These are phyloP conservation scores for Penicillium sp. DNA, from an alignment of 2,329 filamentous ascomycete genomes.

Conservation along the genomic window DNA sequence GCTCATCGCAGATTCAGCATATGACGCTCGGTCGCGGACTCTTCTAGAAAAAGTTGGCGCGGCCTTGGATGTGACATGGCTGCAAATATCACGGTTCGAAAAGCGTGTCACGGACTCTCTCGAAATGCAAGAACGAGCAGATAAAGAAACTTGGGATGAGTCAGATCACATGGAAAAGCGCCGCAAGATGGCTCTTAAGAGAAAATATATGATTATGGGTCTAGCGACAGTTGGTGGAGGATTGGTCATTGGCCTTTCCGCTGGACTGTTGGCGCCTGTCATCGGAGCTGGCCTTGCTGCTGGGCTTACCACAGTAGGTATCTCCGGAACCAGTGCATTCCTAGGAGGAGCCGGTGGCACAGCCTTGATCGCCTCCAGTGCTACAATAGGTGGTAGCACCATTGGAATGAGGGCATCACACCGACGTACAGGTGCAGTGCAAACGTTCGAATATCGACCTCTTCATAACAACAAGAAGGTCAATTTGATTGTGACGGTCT, in stretches of 20 bases:
- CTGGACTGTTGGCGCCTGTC: slow-evolving; percentile 84
- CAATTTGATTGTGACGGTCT: slow-evolving; percentile 91
- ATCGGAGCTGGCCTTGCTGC: slow-evolving; percentile 93
- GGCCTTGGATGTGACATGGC: slow-evolving; percentile 78
- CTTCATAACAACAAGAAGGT: slow-evolving; percentile 97
- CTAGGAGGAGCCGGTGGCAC: slow-evolving; percentile 88
- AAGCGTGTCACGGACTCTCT: slow-evolving; percentile 94
- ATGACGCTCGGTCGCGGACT: slow-evolving; percentile 82
- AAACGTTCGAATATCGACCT: slow-evolving; percentile 94
- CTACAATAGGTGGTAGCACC: slow-evolving; percentile 79
- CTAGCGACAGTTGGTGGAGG: slow-evolving; percentile 93
- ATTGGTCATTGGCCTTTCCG: slow-evolving; percentile 90
- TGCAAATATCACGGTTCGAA: slow-evolving; percentile 95
- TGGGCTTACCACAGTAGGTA: slow-evolving; percentile 91
- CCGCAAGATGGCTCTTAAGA: slow-evolving; percentile 75
- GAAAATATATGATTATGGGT: slow-evolving; percentile 91
- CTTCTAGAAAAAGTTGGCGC: slow-evolving; percentile 80
- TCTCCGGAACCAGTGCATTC: slow-evolving; percentile 84
- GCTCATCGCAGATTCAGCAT: slow-evolving; percentile 91
- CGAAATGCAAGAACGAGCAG: slow-evolving; percentile 93
- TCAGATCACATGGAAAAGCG: slow-evolving; percentile 87
- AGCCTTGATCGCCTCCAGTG: slow-evolving; percentile 87
- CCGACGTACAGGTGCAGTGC: slow-evolving; percentile 84
- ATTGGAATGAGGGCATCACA: slow-evolving; percentile 85
- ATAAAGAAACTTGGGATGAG: slow-evolving; percentile 97